Percentiles rank a stretch among this genome's conserved stretches.
phyloP scores from a whole-genome alignment of 768 basidiomycete genomes.

The Cystoderma amianthinum region DNA sequence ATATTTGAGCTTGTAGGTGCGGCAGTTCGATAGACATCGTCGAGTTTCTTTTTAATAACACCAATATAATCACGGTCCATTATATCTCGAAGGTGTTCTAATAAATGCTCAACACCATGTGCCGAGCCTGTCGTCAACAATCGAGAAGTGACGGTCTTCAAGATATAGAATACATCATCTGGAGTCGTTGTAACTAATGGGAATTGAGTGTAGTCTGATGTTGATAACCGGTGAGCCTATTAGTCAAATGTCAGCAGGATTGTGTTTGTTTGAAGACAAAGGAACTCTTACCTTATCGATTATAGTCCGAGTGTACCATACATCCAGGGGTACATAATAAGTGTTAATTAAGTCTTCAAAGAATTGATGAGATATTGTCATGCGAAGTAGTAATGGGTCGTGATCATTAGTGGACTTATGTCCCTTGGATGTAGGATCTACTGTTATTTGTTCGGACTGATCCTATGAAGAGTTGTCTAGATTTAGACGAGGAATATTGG shows the following conservation, averaged over 20 bases:
- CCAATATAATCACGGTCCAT: constrained; percentile 81
- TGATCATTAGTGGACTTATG: background rate
- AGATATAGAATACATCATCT: constrained; percentile 94
- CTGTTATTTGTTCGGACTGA: too few species aligned
- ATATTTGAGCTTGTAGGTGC: constrained; percentile 32
- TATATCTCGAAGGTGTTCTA: constrained; percentile 59
- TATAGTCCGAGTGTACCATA: constrained; percentile 83
- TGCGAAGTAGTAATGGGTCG: constrained; percentile 27
- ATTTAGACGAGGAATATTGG: too few species aligned
- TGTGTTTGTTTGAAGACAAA: too few species aligned
- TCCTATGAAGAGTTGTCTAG: too few species aligned
- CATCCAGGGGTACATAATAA: constrained; percentile 86
- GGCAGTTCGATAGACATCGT: constrained; percentile 71
- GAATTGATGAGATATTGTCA: constrained; percentile 44
- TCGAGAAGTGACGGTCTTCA: constrained; percentile 78
- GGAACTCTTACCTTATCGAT: constrained; percentile 70
- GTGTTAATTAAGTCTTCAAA: constrained; percentile 63
- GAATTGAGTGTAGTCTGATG: constrained; percentile 55
- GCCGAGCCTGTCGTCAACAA: constrained; percentile 73
- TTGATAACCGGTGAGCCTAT: constrained; percentile 86
- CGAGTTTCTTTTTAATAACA: constrained; percentile 78
- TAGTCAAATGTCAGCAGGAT: background rate
- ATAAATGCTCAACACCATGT: constrained; percentile 46
- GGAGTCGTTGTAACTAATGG: constrained; percentile 71
- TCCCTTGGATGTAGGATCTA: too few species aligned